Percentiles rank a stretch among this genome's conserved stretches.
phyloP scores from a whole-genome alignment of 805 yeast genomes.

The Candida parachauliodes region DNA sequence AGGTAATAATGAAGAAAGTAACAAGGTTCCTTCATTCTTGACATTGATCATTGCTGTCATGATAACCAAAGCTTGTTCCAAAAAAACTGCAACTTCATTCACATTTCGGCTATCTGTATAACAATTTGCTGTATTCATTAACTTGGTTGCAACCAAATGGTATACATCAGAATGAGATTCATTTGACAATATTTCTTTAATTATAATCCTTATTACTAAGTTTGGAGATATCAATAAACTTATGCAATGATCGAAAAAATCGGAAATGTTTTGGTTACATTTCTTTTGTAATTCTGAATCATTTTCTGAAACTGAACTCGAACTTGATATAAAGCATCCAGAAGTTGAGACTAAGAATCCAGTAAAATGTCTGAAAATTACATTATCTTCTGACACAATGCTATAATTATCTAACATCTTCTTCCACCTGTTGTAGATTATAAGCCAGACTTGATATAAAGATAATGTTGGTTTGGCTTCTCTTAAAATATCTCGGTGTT shows the following conservation, averaged over 20 bases:
- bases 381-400: slow-evolving; percentile 33
- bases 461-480: slow-evolving; percentile 25
- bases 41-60: slow-evolving; percentile 36
- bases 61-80: slow-evolving; percentile 50
- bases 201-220: slow-evolving; percentile 60
- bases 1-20: slow-evolving; percentile 29
- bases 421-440: slow-evolving; percentile 52
- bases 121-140: slow-evolving; percentile 35
- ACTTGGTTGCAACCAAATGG: slow-evolving; percentile 43
- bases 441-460: slow-evolving; percentile 35
- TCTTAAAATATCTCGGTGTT: slow-evolving; percentile 41
- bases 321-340: slow-evolving; percentile 49
- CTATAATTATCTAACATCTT: slow-evolving; percentile 21
- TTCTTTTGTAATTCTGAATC: slow-evolving; percentile 23
- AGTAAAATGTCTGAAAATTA: slow-evolving; percentile 60
- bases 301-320: slow-evolving; percentile 19
- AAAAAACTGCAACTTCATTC: slow-evolving; percentile 30
- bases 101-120: slow-evolving; percentile 23
- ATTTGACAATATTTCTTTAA: slow-evolving; percentile 65
- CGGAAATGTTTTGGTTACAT: slow-evolving; percentile 36
- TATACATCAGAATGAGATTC: slow-evolving; percentile 62
- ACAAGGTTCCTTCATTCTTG: slow-evolving; percentile 34
- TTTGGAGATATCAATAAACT: slow-evolving; percentile 46
- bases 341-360: slow-evolving; percentile 71
- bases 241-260: slow-evolving; percentile 50